These are phyloP conservation scores for Diplosphaera chodatii DNA, from an alignment of 139 green algal species.

Conservation along the genomic window DNA sequence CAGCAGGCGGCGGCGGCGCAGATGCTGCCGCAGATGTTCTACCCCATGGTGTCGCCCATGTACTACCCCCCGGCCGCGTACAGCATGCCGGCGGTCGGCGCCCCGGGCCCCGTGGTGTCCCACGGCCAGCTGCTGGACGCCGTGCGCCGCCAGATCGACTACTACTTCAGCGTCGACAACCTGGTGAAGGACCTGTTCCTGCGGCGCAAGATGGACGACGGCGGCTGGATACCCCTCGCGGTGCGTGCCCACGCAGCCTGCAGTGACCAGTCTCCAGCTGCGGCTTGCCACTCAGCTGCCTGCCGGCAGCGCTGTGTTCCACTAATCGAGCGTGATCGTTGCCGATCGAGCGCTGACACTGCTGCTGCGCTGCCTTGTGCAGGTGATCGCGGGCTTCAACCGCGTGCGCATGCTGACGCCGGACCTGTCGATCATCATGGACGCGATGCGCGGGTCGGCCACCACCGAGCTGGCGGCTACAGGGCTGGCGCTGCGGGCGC, in stretches of 20 bases:
- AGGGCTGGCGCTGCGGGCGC: slow-evolving; percentile 39
- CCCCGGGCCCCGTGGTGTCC: slow-evolving; percentile 7
- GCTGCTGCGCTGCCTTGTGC: no score
- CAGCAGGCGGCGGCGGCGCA: no score
- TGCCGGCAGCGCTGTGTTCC: no score
- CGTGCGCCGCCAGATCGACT: slow-evolving; percentile 80
- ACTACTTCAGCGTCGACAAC: slow-evolving; percentile 96
- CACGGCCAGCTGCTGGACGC: slow-evolving; percentile 51
- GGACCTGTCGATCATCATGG: slow-evolving; percentile 69
- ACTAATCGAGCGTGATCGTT: no score
- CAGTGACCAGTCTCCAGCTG: no score
- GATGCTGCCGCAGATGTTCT: slow-evolving; percentile 18
- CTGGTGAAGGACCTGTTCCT: slow-evolving; percentile 92
- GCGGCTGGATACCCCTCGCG: slow-evolving; percentile 84
- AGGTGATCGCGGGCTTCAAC: slow-evolving; percentile 90
- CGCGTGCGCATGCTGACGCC: slow-evolving; percentile 86
- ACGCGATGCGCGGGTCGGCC: slow-evolving; percentile 39
- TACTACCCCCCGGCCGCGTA: slow-evolving; percentile 69
- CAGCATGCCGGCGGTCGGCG: slow-evolving; percentile 10
- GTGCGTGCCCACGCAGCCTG: no score
- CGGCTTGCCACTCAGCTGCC: no score
- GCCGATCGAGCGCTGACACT: no score
- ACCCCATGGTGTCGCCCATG: slow-evolving; percentile 37
- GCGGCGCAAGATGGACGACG: slow-evolving; percentile 86
- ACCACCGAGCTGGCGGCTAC: slow-evolving; percentile 54